phyloP scores from a whole-genome alignment of 1,284 basidiomycete species.

The Sporisorium sorghi region DNA sequence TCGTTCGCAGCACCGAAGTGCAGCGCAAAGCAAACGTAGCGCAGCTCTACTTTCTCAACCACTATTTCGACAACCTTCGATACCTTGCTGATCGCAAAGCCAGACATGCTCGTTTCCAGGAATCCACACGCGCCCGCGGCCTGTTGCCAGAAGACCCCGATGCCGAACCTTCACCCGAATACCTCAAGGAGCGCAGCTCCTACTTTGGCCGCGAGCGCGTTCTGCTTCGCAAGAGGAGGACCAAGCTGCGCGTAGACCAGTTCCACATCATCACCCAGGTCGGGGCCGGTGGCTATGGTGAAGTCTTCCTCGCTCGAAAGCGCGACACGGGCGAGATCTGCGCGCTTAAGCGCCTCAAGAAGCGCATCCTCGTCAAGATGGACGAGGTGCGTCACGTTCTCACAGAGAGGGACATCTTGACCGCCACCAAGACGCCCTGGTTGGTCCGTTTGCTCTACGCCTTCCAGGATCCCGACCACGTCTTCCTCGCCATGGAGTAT shows the following conservation, averaged over 20 bases:
- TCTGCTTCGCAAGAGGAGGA: conserved; percentile 65
- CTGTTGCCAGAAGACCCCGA: conserved; percentile 75
- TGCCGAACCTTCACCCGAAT: conserved; percentile 80
- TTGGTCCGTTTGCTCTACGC: conserved; percentile 67
- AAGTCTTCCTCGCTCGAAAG: conserved; percentile 68
- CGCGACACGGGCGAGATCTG: conserved; percentile 68
- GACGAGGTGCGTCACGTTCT: conserved; percentile 69
- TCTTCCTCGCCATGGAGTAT: conserved; percentile 73
- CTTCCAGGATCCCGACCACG: conserved; percentile 67
- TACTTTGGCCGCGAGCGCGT: conserved; percentile 64
- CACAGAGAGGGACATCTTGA: conserved; percentile 68
- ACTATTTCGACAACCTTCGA: conserved; percentile 68
- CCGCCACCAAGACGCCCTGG: conserved; percentile 68
- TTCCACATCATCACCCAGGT: conserved; percentile 70
- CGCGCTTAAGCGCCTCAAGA: conserved; percentile 67
- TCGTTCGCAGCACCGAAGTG: conserved; percentile 61
- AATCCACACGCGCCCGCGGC: conserved; percentile 48
- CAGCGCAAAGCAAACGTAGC: conserved; percentile 68
- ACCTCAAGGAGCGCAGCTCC: conserved; percentile 51
- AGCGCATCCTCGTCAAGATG: conserved; percentile 68
- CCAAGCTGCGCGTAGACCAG: conserved; percentile 65
- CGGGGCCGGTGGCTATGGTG: conserved; percentile 68
- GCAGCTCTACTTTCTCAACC: conserved; percentile 68
- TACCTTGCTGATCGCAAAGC: conserved; percentile 62
- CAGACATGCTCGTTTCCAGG: conserved; percentile 80